Base-by-base conservation (phyloP, 768 basidiomycete species). In the Collybiopsis confluens region DNA sequence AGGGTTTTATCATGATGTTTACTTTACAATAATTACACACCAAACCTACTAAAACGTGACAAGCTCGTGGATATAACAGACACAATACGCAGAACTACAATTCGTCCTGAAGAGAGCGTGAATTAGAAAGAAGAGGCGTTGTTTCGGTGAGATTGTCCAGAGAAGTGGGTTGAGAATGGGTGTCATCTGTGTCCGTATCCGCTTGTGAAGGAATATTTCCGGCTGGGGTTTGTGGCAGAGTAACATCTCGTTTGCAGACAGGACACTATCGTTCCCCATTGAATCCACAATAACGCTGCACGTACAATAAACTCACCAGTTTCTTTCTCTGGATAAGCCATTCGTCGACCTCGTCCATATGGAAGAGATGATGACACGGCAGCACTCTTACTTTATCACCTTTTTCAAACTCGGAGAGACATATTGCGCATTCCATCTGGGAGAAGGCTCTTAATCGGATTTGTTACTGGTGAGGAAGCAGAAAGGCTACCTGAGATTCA, bases 341-440 rank as follows among this genome's bases (percentile, higher is more conserved):
- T 58, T 87, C 80, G 65, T 94, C 92, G 36, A 97, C 82, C 66
- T 98, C 96, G 33, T 86, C 79, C 42, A 91, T 79, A 69, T 98
- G 96, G 71, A 97, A 98, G 51, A 98, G 85, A 66, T 98, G 96
- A 44, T 90, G 88, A 63, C 96, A 98, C 1, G 96, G 96, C 37
- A 98, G 66, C 48, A 95, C 90, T 60, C 95, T 82, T 40, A 98
- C 91, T 61, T 83, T 81, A 65, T 98, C 96, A 2, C 94, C 94
- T 63, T 84, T 84, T 37, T 73, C 82, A 61, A 98, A 98, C 57
- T 86, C 82, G 55, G 80, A 89, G 53, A 98, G 77, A 66, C 96
- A 98, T 52, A 98, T 98, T 30, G 93, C 90, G 63, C 95, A 98
- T 66, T 98, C 92, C 50, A 79, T 65, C 62, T 94, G 91, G 2